Conservation (phyloP, 257 asterid genomes). For the Pogostemon cablin region DNA sequence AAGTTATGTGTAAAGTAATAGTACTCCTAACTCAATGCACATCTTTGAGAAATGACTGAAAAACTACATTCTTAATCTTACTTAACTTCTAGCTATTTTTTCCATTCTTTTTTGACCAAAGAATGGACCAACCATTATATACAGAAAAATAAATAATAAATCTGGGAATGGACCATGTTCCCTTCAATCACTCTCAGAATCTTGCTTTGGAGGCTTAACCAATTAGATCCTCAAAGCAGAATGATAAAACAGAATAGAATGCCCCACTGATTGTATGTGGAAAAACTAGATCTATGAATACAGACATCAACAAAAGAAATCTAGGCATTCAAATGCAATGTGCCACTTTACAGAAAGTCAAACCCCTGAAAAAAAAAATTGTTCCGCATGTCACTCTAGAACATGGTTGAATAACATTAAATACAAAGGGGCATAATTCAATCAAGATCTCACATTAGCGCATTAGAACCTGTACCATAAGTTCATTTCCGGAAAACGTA, state of each 20-base stretch:
- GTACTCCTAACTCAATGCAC: background rate
- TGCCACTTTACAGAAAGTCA: background rate
- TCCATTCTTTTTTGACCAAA: background rate
- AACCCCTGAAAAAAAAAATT: background rate
- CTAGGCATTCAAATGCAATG: background rate
- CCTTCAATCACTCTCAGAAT: slow-evolving; percentile 7
- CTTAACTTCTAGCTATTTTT: background rate
- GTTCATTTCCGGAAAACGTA: background rate
- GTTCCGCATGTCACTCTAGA: background rate
- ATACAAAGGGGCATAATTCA: slow-evolving; percentile 2
- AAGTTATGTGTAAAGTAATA: background rate
- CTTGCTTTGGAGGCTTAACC: background rate
- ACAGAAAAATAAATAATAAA: background rate
- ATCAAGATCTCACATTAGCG: background rate
- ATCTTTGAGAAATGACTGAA: slow-evolving; percentile 9
- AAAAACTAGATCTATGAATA: slow-evolving; percentile 5
- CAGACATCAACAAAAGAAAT: background rate
- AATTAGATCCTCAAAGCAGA: background rate
- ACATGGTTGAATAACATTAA: background rate
- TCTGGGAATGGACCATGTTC: background rate
- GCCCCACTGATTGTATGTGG: background rate
- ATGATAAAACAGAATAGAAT: background rate
- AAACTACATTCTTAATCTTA: background rate
- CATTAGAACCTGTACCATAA: background rate
- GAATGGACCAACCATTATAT: background rate